Evolutionary conservation across 73 alveolate genomes (phyloP), one percentile per base, ranked within the genome.

Genomic region (Symbiodinium pilosum): DNA sequence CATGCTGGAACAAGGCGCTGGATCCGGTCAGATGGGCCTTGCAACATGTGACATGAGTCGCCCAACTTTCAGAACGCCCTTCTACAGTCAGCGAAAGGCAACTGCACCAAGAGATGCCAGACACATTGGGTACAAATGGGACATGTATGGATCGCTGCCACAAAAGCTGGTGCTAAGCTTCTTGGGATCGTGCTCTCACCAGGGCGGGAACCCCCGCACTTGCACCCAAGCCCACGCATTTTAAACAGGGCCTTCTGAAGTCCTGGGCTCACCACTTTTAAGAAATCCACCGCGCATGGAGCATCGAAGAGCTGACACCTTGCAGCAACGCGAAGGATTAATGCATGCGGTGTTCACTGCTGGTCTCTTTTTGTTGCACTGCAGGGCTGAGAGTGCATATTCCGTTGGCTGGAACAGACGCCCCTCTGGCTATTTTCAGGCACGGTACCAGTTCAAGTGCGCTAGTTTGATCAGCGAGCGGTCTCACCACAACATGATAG

Each of bases 301-400:
- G 64, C 97, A n/a, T 91, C 97, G 34, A 59, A 83, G 39, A 20
- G 51, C 52, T 83, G 16, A 40, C 97, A 91, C 97, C 97, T 91
- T 7, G 43, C 21, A 30, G 4, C 32, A 11, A 54, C 7, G 34
- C 73, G 26, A 54, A 16, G 26, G 32, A 6, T 54, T n/a, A 12
- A 12, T n/a, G n/a, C n/a, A n/a, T n/a, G n/a, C n/a, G n/a, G n/a
- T n/a, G n/a, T n/a, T n/a, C n/a, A n/a, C n/a, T n/a, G n/a, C n/a
- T n/a, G n/a, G n/a, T n/a, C n/a, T n/a, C n/a, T n/a, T n/a, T n/a
- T n/a, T n/a, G n/a, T n/a, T n/a, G n/a, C n/a, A n/a, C n/a, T n/a
- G n/a, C n/a, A n/a, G n/a, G n/a, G n/a, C n/a, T n/a, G n/a, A n/a
- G n/a, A n/a, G n/a, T n/a, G n/a, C n/a, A n/a, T n/a, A n/a, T n/a